Evolutionary conservation across 2,329 filamentous ascomycete species (phyloP).

Genomic region (Exophiala dermatitidis): DNA sequence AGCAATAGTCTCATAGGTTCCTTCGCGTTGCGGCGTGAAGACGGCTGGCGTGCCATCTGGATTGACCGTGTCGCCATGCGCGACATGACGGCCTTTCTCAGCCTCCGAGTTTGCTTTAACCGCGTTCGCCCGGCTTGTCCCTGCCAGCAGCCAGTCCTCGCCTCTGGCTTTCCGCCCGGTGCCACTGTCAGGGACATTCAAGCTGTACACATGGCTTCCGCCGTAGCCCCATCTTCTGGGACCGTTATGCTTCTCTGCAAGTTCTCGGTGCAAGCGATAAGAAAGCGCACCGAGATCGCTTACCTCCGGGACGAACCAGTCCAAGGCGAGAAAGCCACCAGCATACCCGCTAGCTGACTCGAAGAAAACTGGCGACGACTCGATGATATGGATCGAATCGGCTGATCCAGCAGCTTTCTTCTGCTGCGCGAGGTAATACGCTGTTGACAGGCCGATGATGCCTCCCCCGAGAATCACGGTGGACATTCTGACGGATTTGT

Average conservation of each 20-base stretch:
- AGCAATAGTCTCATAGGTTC: slow-evolving; percentile 55
- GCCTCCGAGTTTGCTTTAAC: slow-evolving; percentile 32
- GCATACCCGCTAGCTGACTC: slow-evolving; percentile 67
- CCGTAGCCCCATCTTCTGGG: slow-evolving; percentile 53
- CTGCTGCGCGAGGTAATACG: slow-evolving; percentile 59
- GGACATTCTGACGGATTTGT: slow-evolving; percentile 32
- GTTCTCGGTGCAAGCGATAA: slow-evolving; percentile 59
- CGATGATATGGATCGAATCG: slow-evolving; percentile 50
- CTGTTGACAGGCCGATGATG: slow-evolving; percentile 62
- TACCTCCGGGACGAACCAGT: slow-evolving; percentile 60
- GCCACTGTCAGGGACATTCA: slow-evolving; percentile 35
- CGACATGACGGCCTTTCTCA: neutral
- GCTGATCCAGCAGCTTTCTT: slow-evolving; percentile 32
- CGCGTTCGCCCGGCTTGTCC: slow-evolving; percentile 54
- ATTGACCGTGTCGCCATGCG: slow-evolving; percentile 28
- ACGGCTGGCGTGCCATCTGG: slow-evolving; percentile 46
- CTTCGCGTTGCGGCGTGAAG: slow-evolving; percentile 51
- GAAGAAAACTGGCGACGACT: slow-evolving; percentile 56
- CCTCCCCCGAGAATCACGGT: slow-evolving; percentile 63
- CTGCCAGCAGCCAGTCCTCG: slow-evolving; percentile 61
- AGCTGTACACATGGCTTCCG: slow-evolving; percentile 53
- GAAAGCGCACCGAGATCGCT: slow-evolving; percentile 58
- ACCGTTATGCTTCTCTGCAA: slow-evolving; percentile 56
- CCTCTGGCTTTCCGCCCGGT: slow-evolving; percentile 39
- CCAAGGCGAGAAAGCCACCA: slow-evolving; percentile 64